phyloP scores from a whole-genome alignment of 768 basidiomycete species.

The Lentinula boryana region DNA sequence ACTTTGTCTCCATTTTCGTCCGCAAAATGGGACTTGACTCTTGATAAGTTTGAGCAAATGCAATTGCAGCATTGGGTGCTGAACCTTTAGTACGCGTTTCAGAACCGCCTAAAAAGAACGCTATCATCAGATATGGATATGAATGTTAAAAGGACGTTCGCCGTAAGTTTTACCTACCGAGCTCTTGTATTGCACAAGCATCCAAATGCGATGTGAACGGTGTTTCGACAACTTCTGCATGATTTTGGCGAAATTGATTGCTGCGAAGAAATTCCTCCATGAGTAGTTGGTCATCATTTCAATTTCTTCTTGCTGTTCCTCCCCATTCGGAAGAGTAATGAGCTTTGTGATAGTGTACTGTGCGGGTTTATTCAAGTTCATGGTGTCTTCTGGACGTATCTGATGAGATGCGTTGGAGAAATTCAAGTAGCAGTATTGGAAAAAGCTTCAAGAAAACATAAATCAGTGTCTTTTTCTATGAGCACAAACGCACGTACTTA shows the following conservation, averaged over 20 bases:
- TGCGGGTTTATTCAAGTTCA: conserved; percentile 54
- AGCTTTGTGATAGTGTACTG: conserved; percentile 54
- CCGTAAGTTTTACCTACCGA: conserved; percentile 53
- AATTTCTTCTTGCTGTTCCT: conserved; percentile 77
- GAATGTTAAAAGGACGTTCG: not conserved
- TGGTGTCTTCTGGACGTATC: conserved; percentile 57
- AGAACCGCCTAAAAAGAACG: conserved; percentile 70
- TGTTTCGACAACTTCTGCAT: conserved; percentile 98
- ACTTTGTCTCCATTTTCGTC: conserved; percentile 98
- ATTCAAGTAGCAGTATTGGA: conserved; percentile 84
- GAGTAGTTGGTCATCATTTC: conserved; percentile 93
- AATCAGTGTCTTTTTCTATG: not conserved
- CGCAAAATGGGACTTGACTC: conserved; percentile 97
- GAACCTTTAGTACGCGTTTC: conserved; percentile 90
- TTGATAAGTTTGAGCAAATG: conserved; percentile 97
- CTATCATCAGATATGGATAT: not conserved
- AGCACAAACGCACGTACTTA: conserved; percentile 44
- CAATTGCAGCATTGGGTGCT: conserved; percentile 90
- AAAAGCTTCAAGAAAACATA: conserved; percentile 60
- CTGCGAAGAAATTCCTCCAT: conserved; percentile 96
- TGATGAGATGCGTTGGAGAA: conserved; percentile 63
- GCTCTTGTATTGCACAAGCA: conserved; percentile 97
- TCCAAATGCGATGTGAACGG: conserved; percentile 89
- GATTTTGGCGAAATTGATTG: conserved; percentile 96
- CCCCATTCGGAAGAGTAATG: conserved; percentile 63